Evolutionary conservation across 176 grass and related monocot species (phyloP).

Genomic region (Aegilops sharonensis): DNA sequence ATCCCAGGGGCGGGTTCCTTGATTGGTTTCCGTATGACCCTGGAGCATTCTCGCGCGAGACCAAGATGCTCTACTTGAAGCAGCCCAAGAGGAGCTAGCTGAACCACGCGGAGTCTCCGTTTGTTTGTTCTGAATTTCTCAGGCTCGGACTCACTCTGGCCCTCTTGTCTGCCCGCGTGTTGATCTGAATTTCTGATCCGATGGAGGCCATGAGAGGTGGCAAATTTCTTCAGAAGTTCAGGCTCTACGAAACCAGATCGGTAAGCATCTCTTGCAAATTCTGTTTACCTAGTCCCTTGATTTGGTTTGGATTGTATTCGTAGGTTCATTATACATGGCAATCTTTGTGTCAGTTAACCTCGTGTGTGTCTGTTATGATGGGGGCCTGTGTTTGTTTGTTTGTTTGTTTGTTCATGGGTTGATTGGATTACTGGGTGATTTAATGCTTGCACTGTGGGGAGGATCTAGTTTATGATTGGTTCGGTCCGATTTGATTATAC

Average conservation of each 20-base stretch:
- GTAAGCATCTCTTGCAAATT: constrained; percentile 43
- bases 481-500: constrained; percentile 25
- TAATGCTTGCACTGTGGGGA: constrained; percentile 6
- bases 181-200: constrained; percentile 32
- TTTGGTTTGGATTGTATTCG: not conserved
- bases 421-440: constrained; percentile 26
- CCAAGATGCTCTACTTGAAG: constrained; percentile 58
- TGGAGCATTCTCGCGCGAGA: constrained; percentile 28
- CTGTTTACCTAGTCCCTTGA: not conserved
- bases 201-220: constrained; percentile 53
- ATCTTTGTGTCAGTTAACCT: constrained; percentile 22
- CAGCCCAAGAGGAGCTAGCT: constrained; percentile 34
- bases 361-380: not conserved
- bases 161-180: not conserved
- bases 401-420: not conserved
- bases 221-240: constrained; percentile 84
- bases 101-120: not conserved
- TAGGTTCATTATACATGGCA: not conserved
- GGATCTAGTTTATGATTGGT: constrained; percentile 25
- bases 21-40: not conserved
- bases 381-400: not conserved
- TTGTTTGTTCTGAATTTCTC: not conserved
- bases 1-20: constrained; percentile 8
- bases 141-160: not conserved
- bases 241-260: constrained; percentile 93